These are phyloP conservation scores for sorghum (Sorghum bicolor) DNA, from an alignment of 176 grass and related monocot genomes.

Conservation along the genomic window Sorghum_bicolor_NCBIv3 NC_012873.2:64429501-64430000, in stretches of 20 bases:
- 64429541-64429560: constrained; percentile 49
- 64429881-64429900: constrained; percentile 38
- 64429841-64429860: background rate
- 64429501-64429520: constrained; percentile 4
- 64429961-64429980: constrained; percentile 88
- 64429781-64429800: constrained; percentile 94
- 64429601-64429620: background rate
- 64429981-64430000: constrained; percentile 14
- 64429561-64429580: constrained; percentile 28
- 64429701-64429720: background rate
- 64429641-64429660: background rate
- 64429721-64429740: background rate
- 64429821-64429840: constrained; percentile 18
- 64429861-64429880: background rate
- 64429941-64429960: constrained; percentile 83
- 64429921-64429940: constrained; percentile 64
- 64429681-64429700: constrained; percentile 23
- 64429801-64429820: constrained; percentile 94
- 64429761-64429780: constrained; percentile 87
- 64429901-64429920: constrained; percentile 80
- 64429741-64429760: constrained; percentile 52
- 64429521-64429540: constrained; percentile 40
- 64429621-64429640: background rate
- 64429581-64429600: background rate
- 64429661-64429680: constrained; percentile 8